These are phyloP conservation scores for Candida vartiovaarae DNA, from an alignment of 805 yeast species.

Conservation along the genomic window DNA sequence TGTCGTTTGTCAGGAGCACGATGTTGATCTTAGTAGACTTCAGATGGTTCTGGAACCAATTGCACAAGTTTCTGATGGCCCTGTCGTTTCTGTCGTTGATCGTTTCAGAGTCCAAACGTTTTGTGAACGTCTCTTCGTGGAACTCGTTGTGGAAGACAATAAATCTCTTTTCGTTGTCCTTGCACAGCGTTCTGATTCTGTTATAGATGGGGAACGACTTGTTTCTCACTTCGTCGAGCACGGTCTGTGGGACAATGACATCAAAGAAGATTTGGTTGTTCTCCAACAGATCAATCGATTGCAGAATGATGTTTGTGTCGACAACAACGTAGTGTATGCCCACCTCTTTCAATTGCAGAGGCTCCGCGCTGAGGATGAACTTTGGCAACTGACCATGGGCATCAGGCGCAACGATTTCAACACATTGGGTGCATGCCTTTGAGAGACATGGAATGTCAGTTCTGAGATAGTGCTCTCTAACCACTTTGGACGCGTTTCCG, in stretches of 20 bases:
- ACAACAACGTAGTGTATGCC: conserved; percentile 77
- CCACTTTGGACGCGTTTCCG: conserved; percentile 86
- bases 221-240: conserved; percentile 86
- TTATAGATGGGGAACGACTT: conserved; percentile 83
- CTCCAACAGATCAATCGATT: conserved; percentile 87
- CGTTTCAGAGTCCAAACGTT: conserved; percentile 54
- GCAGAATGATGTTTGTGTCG: conserved; percentile 83
- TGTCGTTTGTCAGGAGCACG: conserved; percentile 72
- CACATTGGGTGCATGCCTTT: conserved; percentile 57
- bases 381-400: conserved; percentile 61
- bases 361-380: conserved; percentile 58
- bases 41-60: conserved; percentile 70
- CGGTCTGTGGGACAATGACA: conserved; percentile 93
- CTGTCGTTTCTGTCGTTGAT: conserved; percentile 90
- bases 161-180: conserved; percentile 72
- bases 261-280: conserved; percentile 70
- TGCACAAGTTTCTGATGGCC: conserved; percentile 69
- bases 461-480: conserved; percentile 89
- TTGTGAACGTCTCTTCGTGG: conserved; percentile 58
- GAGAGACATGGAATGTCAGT: conserved; percentile 91
- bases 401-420: conserved; percentile 45
- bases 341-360: conserved; percentile 40
- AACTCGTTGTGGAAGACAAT: conserved; percentile 93
- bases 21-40: conserved; percentile 33
- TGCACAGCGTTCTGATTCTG: conserved; percentile 70